A percentile compares a stretch with the other conserved stretches of the same genome.
Evolutionary conservation across 257 asterid genomes (phyloP).

Genomic region (Schizonepeta tenuifolia): DNA sequence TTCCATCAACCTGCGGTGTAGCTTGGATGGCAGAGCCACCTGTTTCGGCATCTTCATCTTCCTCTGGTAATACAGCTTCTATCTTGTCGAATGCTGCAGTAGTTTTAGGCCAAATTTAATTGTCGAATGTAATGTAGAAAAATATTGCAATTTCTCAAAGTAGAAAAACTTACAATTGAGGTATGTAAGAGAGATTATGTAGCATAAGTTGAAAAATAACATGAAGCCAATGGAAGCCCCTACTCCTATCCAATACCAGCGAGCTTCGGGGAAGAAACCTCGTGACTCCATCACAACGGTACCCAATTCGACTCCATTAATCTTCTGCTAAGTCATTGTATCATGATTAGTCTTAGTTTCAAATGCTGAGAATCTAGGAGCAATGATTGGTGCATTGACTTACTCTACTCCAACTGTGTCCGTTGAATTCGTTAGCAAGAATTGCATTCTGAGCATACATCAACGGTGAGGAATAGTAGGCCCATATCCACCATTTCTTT

Average conservation of each 20-base stretch:
- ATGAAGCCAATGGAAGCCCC: conserved; percentile 43
- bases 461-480: conserved; percentile 68
- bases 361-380: neutral
- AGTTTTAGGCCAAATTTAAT: neutral
- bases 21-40: neutral
- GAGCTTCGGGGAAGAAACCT: conserved; percentile 41
- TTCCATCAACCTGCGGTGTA: conserved; percentile 6
- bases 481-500: conserved; percentile 85
- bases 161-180: conserved; percentile 45
- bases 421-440: conserved; percentile 64
- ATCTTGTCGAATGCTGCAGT: conserved; percentile 52
- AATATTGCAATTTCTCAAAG: neutral
- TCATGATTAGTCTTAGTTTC: neutral
- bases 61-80: conserved; percentile 51
- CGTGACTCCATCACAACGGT: conserved; percentile 36
- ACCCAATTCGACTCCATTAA: conserved; percentile 44
- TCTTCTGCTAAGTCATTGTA: conserved; percentile 15
- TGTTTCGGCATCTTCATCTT: conserved; percentile 22
- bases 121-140: neutral
- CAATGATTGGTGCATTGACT: conserved; percentile 26
- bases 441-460: conserved; percentile 74
- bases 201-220: conserved; percentile 34
- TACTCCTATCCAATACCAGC: conserved; percentile 54
- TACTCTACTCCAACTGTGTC: conserved; percentile 67
- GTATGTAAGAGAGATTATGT: conserved; percentile 34